Evolutionary conservation across 1,284 basidiomycete genomes (phyloP).

Genomic region (Trametes versicolor): DNA sequence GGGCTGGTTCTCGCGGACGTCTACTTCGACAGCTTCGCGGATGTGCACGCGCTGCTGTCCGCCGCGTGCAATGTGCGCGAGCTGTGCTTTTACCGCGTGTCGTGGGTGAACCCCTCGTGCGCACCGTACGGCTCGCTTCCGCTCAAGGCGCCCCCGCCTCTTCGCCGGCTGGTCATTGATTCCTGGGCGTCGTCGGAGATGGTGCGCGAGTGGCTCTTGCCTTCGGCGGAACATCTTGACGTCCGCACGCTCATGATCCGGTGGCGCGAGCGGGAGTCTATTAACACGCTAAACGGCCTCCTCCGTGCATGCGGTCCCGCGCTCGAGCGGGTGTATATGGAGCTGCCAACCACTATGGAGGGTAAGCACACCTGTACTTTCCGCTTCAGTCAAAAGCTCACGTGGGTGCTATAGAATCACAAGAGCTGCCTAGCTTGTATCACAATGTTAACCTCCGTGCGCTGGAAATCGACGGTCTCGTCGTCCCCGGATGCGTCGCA

Average conservation of each 20-base stretch:
- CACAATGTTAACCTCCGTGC: constrained; percentile 28
- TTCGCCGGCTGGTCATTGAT: constrained; percentile 32
- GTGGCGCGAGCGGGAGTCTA: constrained; percentile 32
- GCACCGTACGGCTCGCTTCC: constrained; percentile 9
- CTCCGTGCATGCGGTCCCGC: constrained; percentile 29
- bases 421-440: constrained; percentile 22
- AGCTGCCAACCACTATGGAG: constrained; percentile 29
- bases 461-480: constrained; percentile 33
- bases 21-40: constrained; percentile 32
- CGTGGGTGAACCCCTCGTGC: constrained; percentile 28
- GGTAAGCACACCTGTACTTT: constrained; percentile 19
- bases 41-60: constrained; percentile 32
- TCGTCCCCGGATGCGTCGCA: constrained; percentile 31
- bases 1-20: constrained; percentile 35
- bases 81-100: constrained; percentile 32
- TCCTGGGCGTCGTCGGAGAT: constrained; percentile 32
- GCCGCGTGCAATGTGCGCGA: constrained; percentile 24
- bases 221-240: constrained; percentile 20
- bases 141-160: constrained; percentile 6
- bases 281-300: constrained; percentile 29
- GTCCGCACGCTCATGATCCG: constrained; percentile 31
- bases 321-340: constrained; percentile 32
- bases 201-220: constrained; percentile 32
- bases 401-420: constrained; percentile 7
- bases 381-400: background rate